phyloP scores from a whole-genome alignment of 768 basidiomycete species.

The Naganishia kalamii region DNA sequence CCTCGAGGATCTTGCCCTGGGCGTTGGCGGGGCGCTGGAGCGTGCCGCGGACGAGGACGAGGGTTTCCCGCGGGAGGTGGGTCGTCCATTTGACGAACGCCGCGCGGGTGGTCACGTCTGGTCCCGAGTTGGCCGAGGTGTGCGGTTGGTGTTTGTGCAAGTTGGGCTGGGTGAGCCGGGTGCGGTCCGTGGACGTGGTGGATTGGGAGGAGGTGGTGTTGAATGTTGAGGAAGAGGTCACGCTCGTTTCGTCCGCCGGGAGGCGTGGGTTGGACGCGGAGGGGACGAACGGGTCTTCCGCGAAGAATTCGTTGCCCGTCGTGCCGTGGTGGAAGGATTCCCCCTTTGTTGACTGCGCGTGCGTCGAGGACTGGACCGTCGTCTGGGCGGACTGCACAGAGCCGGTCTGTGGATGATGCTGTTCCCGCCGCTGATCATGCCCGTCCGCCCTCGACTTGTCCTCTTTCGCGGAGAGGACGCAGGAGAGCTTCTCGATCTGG shows the following conservation, averaged over 20 bases:
- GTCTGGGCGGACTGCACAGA: neutral
- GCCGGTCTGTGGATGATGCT: too few species aligned
- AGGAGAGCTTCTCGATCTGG: conserved; percentile 56
- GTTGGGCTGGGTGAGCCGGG: neutral
- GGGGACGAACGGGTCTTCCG: neutral
- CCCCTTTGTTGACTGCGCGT: conserved; percentile 47
- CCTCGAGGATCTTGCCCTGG: conserved; percentile 65
- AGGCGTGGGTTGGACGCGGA: neutral
- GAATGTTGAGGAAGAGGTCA: too few species aligned
- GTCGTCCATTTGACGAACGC: conserved; percentile 31
- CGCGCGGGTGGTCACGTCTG: conserved; percentile 1
- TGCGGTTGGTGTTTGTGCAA: neutral
- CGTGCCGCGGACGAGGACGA: conserved; percentile 75
- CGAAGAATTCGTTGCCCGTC: conserved; percentile 7
- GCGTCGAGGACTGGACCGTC: neutral
- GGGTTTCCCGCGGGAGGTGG: conserved; percentile 58
- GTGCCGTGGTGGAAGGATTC: conserved; percentile 54
- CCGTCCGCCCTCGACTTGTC: conserved; percentile 76
- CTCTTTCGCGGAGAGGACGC: conserved; percentile 69
- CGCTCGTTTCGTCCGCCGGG: neutral
- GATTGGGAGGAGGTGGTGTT: too few species aligned
- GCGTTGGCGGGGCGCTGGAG: conserved; percentile 56
- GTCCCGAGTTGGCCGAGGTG: neutral
- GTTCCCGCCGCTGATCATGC: too few species aligned
- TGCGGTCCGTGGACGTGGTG: too few species aligned